Base-by-base conservation (phyloP, 768 basidiomycete species). In the Daedaleopsis nitida region DNA sequence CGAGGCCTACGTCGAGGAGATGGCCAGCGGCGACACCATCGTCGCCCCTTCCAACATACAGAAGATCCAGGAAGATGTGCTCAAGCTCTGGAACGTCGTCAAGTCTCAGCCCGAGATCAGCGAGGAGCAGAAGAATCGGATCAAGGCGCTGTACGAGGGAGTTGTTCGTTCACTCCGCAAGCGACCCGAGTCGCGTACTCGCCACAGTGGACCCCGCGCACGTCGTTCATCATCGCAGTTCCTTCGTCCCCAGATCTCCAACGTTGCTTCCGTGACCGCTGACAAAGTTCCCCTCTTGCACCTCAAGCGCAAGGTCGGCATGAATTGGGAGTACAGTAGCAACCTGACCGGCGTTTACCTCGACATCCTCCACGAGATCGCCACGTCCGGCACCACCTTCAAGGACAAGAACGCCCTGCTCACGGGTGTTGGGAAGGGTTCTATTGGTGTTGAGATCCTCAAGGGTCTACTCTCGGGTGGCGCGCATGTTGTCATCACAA, bases 341-440 rank as follows among this genome's bases (percentile, higher is more conserved):
- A 98, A 98, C 76, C 80, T 99, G 56, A 98, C 96, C 11, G 86
- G 92, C 56, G 91, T 93, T 23, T 98, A 99, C 75, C 86, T 99
- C 65, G 97, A 99, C 70, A 90, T 99, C 67, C 81, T 99, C 37
- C 93, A 96, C 72, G 97, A 99, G 76, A 98, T 99, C 68, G 97
- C 97, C 6, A 98, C 97, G 0, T 94, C 96, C 5, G 97, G 97
- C 13, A 98, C 96, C 1, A 96, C 95, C 1, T 99, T 98, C 84
- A 92, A 96, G 75, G 96, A 96, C 80, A 99, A 98, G 84, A 98
- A 98, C 69, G 97, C 97, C 2, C 84, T 99, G 17, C 83, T 98
- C 34, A 99, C 97, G 37, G 97, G 97, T 70, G 97, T 98, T 55
- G 97, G 97, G 53, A 96, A 94, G 72, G 96, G 94, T 13, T 97